A percentile compares a stretch with the other conserved stretches of the same genome.
Conservation (phyloP, 805 yeast species). For the Pichia thaimueangensis region DNA sequence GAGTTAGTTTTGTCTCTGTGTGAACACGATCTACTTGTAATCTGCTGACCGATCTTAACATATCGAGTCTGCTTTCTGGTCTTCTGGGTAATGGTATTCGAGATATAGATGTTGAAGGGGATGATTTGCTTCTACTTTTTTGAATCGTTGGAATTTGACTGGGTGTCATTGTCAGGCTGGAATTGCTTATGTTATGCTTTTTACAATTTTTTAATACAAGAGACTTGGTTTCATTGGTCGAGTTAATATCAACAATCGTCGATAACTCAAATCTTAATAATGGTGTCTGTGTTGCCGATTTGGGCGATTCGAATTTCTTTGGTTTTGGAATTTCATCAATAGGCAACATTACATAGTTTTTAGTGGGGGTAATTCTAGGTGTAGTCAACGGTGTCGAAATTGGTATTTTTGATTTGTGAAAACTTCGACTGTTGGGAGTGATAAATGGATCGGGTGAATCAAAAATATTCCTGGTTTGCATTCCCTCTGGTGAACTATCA, state of each 20-base stretch:
- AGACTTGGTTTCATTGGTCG: too few species aligned
- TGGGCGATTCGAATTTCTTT: neutral
- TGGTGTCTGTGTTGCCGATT: conserved; percentile 5
- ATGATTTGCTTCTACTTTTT: neutral
- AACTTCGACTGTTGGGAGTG: conserved; percentile 23
- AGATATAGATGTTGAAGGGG: conserved; percentile 2
- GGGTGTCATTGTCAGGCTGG: neutral
- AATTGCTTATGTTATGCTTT: conserved; percentile 3
- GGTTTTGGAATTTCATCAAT: conserved; percentile 1
- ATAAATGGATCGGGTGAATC: conserved; percentile 27
- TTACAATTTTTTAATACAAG: too few species aligned
- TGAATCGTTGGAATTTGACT: neutral
- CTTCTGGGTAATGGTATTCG: conserved; percentile 27
- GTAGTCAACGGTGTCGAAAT: conserved; percentile 14
- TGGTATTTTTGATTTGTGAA: conserved; percentile 11
- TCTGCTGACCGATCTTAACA: conserved; percentile 16
- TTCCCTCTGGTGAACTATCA: conserved; percentile 12
- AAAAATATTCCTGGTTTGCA: conserved; percentile 8
- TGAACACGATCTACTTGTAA: neutral
- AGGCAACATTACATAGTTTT: conserved; percentile 5
- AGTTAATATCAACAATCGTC: neutral
- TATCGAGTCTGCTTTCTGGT: conserved; percentile 21
- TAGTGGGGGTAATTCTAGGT: conserved; percentile 11
- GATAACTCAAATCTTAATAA: conserved; percentile 6
- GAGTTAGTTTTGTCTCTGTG: neutral